Percentiles rank a stretch among this genome's conserved stretches.
These are phyloP conservation scores for Pythium brassicae DNA, from an alignment of 352 stramenopile genomes.

Conservation along the genomic window DNA sequence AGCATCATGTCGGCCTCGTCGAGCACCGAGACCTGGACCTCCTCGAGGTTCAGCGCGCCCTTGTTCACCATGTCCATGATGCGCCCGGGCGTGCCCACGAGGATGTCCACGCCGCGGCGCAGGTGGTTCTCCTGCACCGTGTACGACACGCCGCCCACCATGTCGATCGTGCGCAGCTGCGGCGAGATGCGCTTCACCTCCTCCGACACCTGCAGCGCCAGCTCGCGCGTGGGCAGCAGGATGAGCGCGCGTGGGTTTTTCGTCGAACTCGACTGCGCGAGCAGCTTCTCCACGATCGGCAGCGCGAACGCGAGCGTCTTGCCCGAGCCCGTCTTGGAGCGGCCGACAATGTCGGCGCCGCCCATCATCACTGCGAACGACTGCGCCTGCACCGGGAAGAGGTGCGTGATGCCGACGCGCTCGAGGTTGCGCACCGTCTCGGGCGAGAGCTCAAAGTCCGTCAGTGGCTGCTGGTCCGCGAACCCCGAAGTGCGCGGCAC, in stretches of 20 bases:
- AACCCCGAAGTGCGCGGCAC: conserved; percentile 37
- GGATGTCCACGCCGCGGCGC: conserved; percentile 88
- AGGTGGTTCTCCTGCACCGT: conserved; percentile 90
- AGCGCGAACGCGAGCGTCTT: conserved; percentile 69
- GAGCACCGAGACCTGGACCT: conserved; percentile 89
- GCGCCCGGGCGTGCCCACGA: conserved; percentile 96
- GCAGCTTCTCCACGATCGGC: conserved; percentile 72
- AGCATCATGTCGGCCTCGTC: conserved; percentile 99
- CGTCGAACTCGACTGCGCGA: conserved; percentile 28
- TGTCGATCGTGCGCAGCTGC: conserved; percentile 87
- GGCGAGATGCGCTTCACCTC: conserved; percentile 84
- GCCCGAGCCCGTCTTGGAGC: conserved; percentile 77
- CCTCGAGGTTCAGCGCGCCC: conserved; percentile 87
- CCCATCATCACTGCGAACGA: conserved; percentile 83
- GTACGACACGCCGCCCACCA: conserved; percentile 93
- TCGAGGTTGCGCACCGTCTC: conserved; percentile 56
- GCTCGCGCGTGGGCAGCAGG: conserved; percentile 95
- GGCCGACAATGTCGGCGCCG: conserved; percentile 72
- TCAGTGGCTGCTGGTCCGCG: conserved; percentile 63
- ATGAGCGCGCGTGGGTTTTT: conserved; percentile 89
- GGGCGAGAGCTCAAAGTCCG: conserved; percentile 61
- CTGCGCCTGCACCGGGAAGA: conserved; percentile 81
- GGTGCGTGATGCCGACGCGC: conserved; percentile 63
- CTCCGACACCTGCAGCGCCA: conserved; percentile 95
- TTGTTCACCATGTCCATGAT: conserved; percentile 96